Evolutionary conservation across 2,329 filamentous ascomycete species (phyloP), one percentile per base, ranked within the genome.

Genomic region (Madurella mycetomatis): DNA sequence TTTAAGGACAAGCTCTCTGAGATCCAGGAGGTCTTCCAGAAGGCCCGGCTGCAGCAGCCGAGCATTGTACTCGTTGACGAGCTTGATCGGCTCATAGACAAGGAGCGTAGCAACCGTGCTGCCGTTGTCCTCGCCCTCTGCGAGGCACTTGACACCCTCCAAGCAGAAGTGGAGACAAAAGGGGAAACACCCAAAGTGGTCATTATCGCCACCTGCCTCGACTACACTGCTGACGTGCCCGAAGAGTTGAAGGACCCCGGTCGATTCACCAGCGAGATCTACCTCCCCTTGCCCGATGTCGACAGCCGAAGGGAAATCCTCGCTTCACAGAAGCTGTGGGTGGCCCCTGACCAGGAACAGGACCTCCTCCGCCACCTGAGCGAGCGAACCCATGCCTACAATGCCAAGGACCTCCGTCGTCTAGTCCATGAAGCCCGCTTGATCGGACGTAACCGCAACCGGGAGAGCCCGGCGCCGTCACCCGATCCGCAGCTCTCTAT

Each of bases 301-400:
- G 68, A 74, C 8, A 83, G 87, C 51, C 81, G 92, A 40, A 81
- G 83, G 46, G 84, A 90, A 31, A 95, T 96, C 12, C 70, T 96
- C 18, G 78, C 82, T 31, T 82, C 81, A 7, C 74, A 88, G 55
- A 65, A 73, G 47, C 73, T 73, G 13, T 72, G 67, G 30, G 73
- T 82, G 44, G 72, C 67, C n/a, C 65, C 75, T 3, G 77, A 74
- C 9, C 73, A 74, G 9, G 75, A 70, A 51, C 76, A 85, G 2
- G 70, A 72, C 1, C 73, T 83, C 9, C 71, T 90, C 16, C 72
- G 77, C 4, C 73, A 77, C 16, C 73, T 95, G 42, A 86, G 86
- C 41, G 82, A 88, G 57, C 82, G 84, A 53, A 95, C 92, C 0
- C 91, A 96, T 65, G 92, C 92, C 4, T 96, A 90, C 69, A 95